Conservation (phyloP, 192 early-diverging fungal genomes). For the Kappamyces sp. region DNA sequence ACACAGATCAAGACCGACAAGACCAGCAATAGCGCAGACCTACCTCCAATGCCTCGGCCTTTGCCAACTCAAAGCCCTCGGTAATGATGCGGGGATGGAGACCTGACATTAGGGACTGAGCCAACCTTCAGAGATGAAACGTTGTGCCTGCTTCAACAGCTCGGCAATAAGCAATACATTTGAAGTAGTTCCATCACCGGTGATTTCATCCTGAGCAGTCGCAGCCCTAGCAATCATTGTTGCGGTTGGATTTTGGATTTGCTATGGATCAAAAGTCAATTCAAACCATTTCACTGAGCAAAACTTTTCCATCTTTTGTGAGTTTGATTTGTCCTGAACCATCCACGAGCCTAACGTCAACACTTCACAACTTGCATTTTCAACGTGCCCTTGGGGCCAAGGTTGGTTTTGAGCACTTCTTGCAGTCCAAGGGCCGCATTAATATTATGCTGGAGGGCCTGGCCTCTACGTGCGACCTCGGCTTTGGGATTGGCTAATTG, state of each 20-base stretch:
- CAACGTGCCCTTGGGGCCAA: constrained; percentile 96
- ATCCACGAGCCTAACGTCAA: constrained; percentile 73
- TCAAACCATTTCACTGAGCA: constrained; percentile 93
- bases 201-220: constrained; percentile 98
- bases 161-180: constrained; percentile 96
- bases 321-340: constrained; percentile 94
- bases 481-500: constrained; percentile 96
- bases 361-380: constrained; percentile 67
- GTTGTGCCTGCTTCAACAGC: constrained; percentile 91
- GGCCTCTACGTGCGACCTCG: constrained; percentile 95
- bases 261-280: constrained; percentile 44
- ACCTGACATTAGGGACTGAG: too few relatives aligned
- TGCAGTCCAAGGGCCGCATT: constrained; percentile 92
- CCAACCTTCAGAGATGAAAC: constrained; percentile 83
- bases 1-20: not conserved
- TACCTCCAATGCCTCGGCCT: constrained; percentile 85
- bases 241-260: constrained; percentile 99
- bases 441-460: constrained; percentile 95
- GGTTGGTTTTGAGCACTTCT: constrained; percentile 92
- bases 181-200: constrained; percentile 97
- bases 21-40: not conserved
- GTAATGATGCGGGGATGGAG: constrained; percentile 93
- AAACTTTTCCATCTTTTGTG: constrained; percentile 99
- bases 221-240: constrained; percentile 99
- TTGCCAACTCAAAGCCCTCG: constrained; percentile 95